A percentile compares a stretch with the other conserved stretches of the same genome.
These are phyloP conservation scores for Pulveroboletus frians DNA, from an alignment of 768 basidiomycete genomes.

Conservation along the genomic window DNA sequence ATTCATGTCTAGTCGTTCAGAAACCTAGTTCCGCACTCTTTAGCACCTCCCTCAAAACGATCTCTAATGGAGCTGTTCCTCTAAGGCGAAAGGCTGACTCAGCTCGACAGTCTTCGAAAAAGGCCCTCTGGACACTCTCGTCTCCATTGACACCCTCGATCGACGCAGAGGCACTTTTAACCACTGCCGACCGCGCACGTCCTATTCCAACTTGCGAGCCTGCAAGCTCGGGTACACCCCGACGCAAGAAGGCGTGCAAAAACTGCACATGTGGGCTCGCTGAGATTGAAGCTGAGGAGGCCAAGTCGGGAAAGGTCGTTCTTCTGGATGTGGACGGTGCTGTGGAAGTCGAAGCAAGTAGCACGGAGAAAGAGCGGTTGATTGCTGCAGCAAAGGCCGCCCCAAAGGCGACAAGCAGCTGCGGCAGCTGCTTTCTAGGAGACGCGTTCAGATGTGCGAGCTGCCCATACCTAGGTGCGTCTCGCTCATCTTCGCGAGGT, in stretches of 20 bases:
- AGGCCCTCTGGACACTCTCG: slow-evolving; percentile 82
- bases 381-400: slow-evolving; percentile 62
- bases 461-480: slow-evolving; percentile 93
- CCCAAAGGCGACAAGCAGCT: slow-evolving; percentile 90
- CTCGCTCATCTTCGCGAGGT: neutral
- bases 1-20: slow-evolving; percentile 57
- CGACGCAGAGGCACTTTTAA: slow-evolving; percentile 79
- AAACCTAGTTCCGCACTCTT: slow-evolving; percentile 47
- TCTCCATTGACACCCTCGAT: slow-evolving; percentile 68
- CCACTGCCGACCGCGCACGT: slow-evolving; percentile 73
- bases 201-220: slow-evolving; percentile 79
- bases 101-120: slow-evolving; percentile 68
- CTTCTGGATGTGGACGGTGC: slow-evolving; percentile 59
- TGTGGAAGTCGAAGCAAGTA: slow-evolving; percentile 50
- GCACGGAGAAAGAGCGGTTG: slow-evolving; percentile 61
- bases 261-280: slow-evolving; percentile 94
- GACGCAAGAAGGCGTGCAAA: slow-evolving; percentile 91
- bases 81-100: slow-evolving; percentile 50
- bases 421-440: slow-evolving; percentile 95
- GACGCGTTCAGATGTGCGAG: slow-evolving; percentile 96
- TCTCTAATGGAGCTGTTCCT: slow-evolving; percentile 32
- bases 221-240: slow-evolving; percentile 41
- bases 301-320: slow-evolving; percentile 54
- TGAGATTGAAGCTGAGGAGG: slow-evolving; percentile 86
- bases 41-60: slow-evolving; percentile 24